A percentile compares a stretch with the other conserved stretches of the same genome.
Evolutionary conservation across 352 stramenopile species (phyloP).

Genomic region (Phytopythium vexans): DNA sequence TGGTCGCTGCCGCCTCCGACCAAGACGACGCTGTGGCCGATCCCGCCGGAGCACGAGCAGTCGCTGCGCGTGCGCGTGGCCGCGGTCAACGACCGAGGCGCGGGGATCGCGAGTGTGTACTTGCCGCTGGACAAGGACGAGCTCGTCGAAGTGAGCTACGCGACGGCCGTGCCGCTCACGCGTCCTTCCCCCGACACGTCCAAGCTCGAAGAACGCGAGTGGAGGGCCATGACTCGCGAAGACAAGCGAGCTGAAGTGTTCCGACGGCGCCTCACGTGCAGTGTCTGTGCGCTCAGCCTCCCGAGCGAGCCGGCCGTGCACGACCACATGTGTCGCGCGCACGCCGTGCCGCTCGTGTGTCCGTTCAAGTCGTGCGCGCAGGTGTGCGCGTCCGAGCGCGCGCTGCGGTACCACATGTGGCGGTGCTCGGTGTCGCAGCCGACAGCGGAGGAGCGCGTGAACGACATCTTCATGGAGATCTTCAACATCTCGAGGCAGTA

Average conservation of each 20-base stretch:
- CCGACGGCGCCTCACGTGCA: conserved; percentile 45
- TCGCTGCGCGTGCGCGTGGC: conserved; percentile 52
- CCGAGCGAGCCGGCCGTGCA: conserved; percentile 25
- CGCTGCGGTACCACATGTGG: conserved; percentile 76
- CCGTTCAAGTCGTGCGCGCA: conserved; percentile 67
- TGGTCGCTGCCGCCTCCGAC: conserved; percentile 12
- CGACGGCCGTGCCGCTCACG: conserved; percentile 38
- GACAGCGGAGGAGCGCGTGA: conserved; percentile 51
- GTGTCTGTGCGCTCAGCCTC: conserved; percentile 29
- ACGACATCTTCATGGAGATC: conserved; percentile 68
- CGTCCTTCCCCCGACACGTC: conserved; percentile 41
- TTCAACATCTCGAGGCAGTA: conserved; percentile 75
- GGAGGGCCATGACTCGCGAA: conserved; percentile 31
- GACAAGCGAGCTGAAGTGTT: conserved; percentile 23
- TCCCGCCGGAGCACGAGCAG: conserved; percentile 31
- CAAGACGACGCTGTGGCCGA: conserved; percentile 68
- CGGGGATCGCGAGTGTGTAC: conserved; percentile 56
- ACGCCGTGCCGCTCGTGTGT: conserved; percentile 68
- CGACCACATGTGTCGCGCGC: conserved; percentile 54
- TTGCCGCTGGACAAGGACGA: conserved; percentile 36
- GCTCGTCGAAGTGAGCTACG: conserved; percentile 56
- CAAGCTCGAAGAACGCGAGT: conserved; percentile 34
- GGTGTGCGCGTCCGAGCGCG: conserved; percentile 61
- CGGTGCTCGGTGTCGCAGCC: conserved; percentile 54
- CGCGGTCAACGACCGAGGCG: conserved; percentile 60